phyloP scores from a whole-genome alignment of 805 yeast genomes.

The Ogataea nitratoaversa region DNA sequence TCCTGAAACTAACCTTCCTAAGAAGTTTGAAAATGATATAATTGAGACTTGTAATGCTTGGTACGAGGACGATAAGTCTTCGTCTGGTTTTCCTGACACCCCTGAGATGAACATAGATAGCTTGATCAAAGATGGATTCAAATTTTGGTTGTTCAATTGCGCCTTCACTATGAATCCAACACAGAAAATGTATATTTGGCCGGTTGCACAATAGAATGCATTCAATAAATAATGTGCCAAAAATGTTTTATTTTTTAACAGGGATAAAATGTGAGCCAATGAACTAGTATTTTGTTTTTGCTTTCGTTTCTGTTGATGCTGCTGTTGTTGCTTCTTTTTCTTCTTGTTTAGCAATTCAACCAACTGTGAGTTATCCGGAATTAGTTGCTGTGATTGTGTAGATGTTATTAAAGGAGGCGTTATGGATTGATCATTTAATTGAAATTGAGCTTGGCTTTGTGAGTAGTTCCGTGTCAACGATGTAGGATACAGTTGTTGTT shows the following conservation, averaged over 20 bases:
- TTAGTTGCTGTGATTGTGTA: not conserved
- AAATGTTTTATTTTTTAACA: constrained; percentile 35
- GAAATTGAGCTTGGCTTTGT: not conserved
- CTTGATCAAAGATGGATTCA: constrained; percentile 9
- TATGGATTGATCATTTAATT: not conserved
- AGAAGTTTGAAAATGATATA: constrained; percentile 59
- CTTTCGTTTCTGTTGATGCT: constrained; percentile 4
- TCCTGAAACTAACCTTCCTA: constrained; percentile 64
- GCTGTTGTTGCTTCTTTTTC: constrained; percentile 2
- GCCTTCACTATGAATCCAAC: constrained; percentile 69
- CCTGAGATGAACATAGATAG: constrained; percentile 4
- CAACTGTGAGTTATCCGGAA: constrained; percentile 2
- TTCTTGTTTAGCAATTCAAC: constrained; percentile 5
- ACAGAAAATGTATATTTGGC: constrained; percentile 69
- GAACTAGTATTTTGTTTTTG: constrained; percentile 10
- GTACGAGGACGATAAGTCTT: constrained; percentile 39
- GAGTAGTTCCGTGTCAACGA: not conserved
- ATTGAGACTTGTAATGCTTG: constrained; percentile 73
- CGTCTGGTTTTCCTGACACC: constrained; percentile 10
- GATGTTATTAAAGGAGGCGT: not conserved
- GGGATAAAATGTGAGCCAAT: constrained; percentile 19
- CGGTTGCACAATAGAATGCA: constrained; percentile 56
- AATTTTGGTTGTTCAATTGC: constrained; percentile 29
- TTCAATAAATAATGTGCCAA: constrained; percentile 51
- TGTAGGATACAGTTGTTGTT: constrained; percentile 1